A percentile compares a stretch with the other conserved stretches of the same genome.
Evolutionary conservation across 768 basidiomycete species (phyloP).

Genomic region (Termitomyces sp.): DNA sequence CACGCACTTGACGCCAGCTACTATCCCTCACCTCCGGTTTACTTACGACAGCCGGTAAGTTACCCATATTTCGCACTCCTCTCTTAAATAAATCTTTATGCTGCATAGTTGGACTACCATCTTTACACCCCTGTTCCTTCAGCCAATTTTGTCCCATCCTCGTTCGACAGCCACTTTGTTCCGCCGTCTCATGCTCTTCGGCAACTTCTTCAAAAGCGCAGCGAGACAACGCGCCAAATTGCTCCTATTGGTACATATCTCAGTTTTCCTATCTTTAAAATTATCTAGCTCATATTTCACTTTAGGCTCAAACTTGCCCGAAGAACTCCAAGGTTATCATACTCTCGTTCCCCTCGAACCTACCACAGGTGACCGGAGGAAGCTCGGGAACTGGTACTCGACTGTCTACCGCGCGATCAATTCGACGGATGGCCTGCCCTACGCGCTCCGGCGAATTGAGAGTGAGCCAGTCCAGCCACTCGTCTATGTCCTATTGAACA

Average conservation of each 20-base stretch:
- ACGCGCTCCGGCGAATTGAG: constrained; percentile 82
- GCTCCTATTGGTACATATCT: constrained; percentile 33
- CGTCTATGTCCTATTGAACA: constrained; percentile 12
- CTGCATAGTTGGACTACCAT: constrained; percentile 81
- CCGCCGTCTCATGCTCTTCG: constrained; percentile 43
- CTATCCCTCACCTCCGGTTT: constrained; percentile 44
- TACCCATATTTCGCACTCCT: constrained; percentile 2
- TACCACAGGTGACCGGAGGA: constrained; percentile 56
- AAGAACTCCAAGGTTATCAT: constrained; percentile 90
- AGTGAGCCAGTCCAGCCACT: constrained; percentile 46
- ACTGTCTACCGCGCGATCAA: constrained; percentile 83
- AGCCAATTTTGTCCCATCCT: constrained; percentile 46
- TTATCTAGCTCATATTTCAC: constrained; percentile 28
- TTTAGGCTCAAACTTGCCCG: constrained; percentile 63
- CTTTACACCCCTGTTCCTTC: constrained; percentile 79
- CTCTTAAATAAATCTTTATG: constrained; percentile 3
- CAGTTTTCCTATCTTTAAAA: constrained; percentile 2
- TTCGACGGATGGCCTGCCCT: constrained; percentile 71
- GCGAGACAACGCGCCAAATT: constrained; percentile 65
- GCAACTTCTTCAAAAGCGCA: constrained; percentile 45
- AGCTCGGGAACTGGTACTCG: constrained; percentile 83
- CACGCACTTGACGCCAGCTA: constrained; percentile 37
- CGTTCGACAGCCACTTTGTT: constrained; percentile 66
- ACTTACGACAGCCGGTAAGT: constrained; percentile 69
- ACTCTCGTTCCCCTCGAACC: constrained; percentile 79